Conservation (phyloP, 2,329 filamentous ascomycete species). For the Macrophomina pseudophaseolina region DNA sequence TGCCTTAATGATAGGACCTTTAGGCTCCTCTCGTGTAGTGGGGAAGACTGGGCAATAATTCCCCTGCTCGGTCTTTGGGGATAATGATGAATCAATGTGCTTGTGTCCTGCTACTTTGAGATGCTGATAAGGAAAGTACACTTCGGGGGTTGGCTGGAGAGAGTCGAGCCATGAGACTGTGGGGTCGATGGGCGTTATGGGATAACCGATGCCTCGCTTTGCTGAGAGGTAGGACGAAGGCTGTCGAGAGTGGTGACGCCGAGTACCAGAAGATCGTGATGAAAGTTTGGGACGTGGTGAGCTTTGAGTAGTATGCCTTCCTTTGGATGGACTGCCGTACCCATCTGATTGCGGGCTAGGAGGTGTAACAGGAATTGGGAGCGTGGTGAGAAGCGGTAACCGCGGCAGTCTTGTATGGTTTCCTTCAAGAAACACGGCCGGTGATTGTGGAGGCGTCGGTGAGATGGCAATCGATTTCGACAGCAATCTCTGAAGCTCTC, state of each 20-base stretch:
- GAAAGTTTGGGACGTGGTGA: not conserved
- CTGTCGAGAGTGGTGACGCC: not conserved
- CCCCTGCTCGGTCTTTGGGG: not conserved
- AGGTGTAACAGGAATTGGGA: not conserved
- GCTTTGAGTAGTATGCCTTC: not conserved
- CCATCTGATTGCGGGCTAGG: not conserved
- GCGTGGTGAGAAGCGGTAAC: not conserved
- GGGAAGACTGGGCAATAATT: not conserved
- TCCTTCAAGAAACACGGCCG: not conserved
- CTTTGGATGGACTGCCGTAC: not conserved
- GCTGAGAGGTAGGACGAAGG: slow-evolving; percentile 15
- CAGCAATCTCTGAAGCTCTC: not conserved
- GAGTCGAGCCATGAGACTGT: not conserved
- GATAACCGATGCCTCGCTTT: not conserved
- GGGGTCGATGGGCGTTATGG: not conserved
- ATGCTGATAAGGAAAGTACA: slow-evolving; percentile 18
- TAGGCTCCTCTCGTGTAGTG: not conserved
- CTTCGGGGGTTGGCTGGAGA: not conserved
- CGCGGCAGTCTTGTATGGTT: not conserved
- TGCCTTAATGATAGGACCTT: not conserved
- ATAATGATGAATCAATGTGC: not conserved
- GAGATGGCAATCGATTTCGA: not conserved
- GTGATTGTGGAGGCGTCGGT: slow-evolving; percentile 1
- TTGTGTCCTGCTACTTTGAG: not conserved
- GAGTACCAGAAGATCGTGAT: not conserved